These are phyloP conservation scores for Ophiosphaerella korrae DNA, from an alignment of 2,329 filamentous ascomycete genomes.

Conservation along the genomic window DNA sequence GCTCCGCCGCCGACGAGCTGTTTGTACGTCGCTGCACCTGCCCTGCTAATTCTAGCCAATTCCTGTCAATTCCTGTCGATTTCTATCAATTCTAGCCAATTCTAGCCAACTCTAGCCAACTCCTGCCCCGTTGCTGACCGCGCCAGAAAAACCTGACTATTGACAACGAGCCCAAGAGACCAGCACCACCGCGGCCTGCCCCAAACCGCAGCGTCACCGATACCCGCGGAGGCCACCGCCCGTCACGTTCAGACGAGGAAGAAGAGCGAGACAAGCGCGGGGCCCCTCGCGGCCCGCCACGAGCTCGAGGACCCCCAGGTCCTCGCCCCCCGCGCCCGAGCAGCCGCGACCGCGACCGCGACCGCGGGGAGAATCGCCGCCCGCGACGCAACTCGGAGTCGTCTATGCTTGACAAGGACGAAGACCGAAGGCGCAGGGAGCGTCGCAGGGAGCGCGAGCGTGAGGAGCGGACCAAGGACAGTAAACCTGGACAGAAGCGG, in stretches of 20 bases:
- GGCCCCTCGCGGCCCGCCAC: conserved; percentile 33
- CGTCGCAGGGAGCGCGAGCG: conserved; percentile 59
- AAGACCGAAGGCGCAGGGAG: conserved; percentile 59
- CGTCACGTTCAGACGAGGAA: conserved; percentile 70
- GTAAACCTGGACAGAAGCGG: conserved; percentile 43
- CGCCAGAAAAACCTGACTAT: conserved; percentile 70
- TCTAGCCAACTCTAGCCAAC: too few species aligned
- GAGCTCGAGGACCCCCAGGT: conserved; percentile 47
- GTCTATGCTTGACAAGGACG: conserved; percentile 69
- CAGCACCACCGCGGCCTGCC: conserved; percentile 38
- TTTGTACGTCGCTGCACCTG: conserved; percentile 67
- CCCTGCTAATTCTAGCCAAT: too few species aligned
- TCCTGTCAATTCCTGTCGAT: too few species aligned
- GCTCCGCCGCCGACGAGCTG: conserved; percentile 67
- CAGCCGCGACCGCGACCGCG: conserved; percentile 36
- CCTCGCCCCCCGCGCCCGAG: conserved; percentile 41
- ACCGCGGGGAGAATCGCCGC: conserved; percentile 55
- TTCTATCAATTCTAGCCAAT: too few species aligned
- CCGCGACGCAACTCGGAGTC: conserved; percentile 80
- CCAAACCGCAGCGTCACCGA: conserved; percentile 55
- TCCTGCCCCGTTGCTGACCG: conserved; percentile 15
- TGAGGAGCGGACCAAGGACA: conserved; percentile 50
- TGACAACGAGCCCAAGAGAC: conserved; percentile 60
- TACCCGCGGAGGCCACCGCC: conserved; percentile 61
- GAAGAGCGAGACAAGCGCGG: conserved; percentile 49